phyloP scores from a whole-genome alignment of 306 rosid species.

The Elaeagnus macrophylla region DNA sequence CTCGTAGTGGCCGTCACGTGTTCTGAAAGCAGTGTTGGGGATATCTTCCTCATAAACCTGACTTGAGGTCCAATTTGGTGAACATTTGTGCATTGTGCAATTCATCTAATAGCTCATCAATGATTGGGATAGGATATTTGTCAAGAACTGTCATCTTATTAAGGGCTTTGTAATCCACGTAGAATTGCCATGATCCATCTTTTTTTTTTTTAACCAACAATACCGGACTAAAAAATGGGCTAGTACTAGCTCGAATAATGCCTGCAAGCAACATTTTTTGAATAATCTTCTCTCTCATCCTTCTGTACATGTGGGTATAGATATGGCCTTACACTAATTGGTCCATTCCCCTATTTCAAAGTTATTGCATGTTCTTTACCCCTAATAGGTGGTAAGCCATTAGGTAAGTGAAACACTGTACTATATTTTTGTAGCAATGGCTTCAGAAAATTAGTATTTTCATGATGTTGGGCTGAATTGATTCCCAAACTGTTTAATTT shows the following conservation, averaged over 20 bases:
- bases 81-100: neutral
- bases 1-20: neutral
- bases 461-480: too few relatives aligned
- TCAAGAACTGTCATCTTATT: neutral
- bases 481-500: too few relatives aligned
- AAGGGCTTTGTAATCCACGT: neutral
- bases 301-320: too few relatives aligned
- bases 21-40: constrained; percentile 1
- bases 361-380: too few relatives aligned
- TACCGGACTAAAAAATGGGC: neutral
- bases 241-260: neutral
- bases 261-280: too few relatives aligned
- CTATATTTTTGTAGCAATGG: too few relatives aligned
- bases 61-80: neutral
- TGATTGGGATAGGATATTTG: neutral
- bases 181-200: neutral
- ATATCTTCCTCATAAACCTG: neutral
- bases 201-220: neutral
- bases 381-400: too few relatives aligned
- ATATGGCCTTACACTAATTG: too few relatives aligned
- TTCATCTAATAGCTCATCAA: neutral
- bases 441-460: too few relatives aligned
- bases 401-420: too few relatives aligned
- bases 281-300: too few relatives aligned
- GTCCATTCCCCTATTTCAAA: too few relatives aligned